Evolutionary conservation across 176 grass and related monocot species (phyloP).

Genomic region (Oryza brachyantha): DNA sequence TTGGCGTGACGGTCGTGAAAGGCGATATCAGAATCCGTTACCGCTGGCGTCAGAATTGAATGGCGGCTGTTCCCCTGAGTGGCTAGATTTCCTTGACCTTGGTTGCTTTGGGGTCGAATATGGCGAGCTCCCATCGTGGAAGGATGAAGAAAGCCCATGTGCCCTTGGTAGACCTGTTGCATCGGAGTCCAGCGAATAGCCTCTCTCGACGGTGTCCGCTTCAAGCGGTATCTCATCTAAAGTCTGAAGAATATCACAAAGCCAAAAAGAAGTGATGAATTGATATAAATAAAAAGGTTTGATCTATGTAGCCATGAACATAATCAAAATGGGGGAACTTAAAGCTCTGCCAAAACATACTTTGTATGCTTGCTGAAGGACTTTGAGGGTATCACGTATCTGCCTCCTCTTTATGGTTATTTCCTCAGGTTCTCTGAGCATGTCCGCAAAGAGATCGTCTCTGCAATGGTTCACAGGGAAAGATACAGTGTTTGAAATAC

Average conservation of each 20-base stretch:
- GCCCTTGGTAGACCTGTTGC: slow-evolving; percentile 60
- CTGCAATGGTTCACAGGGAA: slow-evolving; percentile 35
- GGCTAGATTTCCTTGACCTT: slow-evolving; percentile 49
- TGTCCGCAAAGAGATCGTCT: slow-evolving; percentile 72
- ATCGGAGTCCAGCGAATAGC: slow-evolving; percentile 66
- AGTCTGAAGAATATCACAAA: slow-evolving; percentile 47
- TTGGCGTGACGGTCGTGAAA: slow-evolving; percentile 13
- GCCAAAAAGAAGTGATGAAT: neutral
- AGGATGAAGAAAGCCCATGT: slow-evolving; percentile 51
- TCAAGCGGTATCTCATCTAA: slow-evolving; percentile 97
- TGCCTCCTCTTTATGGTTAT: slow-evolving; percentile 81
- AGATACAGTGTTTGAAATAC: slow-evolving; percentile 5
- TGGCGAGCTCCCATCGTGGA: slow-evolving; percentile 50
- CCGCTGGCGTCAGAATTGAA: slow-evolving; percentile 40
- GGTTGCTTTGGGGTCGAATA: slow-evolving; percentile 56
- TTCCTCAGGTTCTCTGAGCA: slow-evolving; percentile 95
- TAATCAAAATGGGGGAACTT: neutral
- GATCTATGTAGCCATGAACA: slow-evolving; percentile 21
- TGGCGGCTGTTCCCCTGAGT: slow-evolving; percentile 70
- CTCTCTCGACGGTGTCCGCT: slow-evolving; percentile 84
- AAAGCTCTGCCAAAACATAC: slow-evolving; percentile 33
- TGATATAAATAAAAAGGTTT: neutral
- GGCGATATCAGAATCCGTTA: slow-evolving; percentile 63
- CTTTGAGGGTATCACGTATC: slow-evolving; percentile 66
- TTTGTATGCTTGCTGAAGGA: slow-evolving; percentile 92